Evolutionary conservation across 2,329 filamentous ascomycete genomes (phyloP), one percentile per base, ranked within the genome.

Genomic region (Dactylellina parvicollis): DNA sequence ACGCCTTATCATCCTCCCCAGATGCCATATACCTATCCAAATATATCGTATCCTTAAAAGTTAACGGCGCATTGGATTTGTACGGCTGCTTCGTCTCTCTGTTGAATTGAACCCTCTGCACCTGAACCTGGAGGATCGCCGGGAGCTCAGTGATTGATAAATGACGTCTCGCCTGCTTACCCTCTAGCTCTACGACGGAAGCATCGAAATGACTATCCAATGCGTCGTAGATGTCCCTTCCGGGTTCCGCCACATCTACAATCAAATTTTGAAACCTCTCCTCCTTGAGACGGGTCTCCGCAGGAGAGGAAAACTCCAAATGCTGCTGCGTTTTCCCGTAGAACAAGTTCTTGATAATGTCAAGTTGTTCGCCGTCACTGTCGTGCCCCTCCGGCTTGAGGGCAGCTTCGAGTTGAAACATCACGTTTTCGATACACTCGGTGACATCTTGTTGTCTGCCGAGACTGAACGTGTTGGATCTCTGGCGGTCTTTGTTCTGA

Each of bases 371-470:
- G 2, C 90, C 90, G 46, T 88, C 86, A 4, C 85, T 82, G 66
- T 91, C 87, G 32, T 86, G 83, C 2, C 85, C 86, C n/a, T 85
- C 85, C 4, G 92, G 86, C 66, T 86, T 88, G 78, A 98, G 93
- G 1, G 94, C 93, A 57, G 91, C 92, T 78, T 95, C 91, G n/a
- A 97, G 84, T 55, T 95, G 90, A 78, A 94, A 92, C 69, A 97
- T 87, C 24, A 96, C 91, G 78, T 94, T 95, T 69, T 92, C 92
- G 82, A 97, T 93, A 47, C 97, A 94, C 81, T 99, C 95, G 10
- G 92, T 92, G 3, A 97, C 94, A 81, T 99, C 95, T 81, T 99
- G 93, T 79, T 99, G 95, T 32, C 92, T 86, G 16, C 85, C 86
- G 42, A 86, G 83, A 76, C 88, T 84, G 3, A 87, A 83, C 3